These are phyloP conservation scores for Daldinia grandis DNA, from an alignment of 495 filamentous ascomycete species.

Conservation along the genomic window DNA sequence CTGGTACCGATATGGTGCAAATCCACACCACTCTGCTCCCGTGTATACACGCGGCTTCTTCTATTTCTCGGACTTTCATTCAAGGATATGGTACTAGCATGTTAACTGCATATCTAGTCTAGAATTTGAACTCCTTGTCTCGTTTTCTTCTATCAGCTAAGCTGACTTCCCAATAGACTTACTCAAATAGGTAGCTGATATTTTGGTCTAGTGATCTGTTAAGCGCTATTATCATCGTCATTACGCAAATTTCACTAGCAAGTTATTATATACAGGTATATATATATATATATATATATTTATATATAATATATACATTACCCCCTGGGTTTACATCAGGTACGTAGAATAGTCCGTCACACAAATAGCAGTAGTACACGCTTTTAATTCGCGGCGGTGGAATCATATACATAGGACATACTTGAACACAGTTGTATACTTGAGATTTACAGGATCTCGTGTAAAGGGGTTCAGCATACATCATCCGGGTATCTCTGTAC, in stretches of 20 bases:
- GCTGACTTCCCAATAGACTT: constrained; percentile 9
- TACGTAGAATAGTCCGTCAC: neutral
- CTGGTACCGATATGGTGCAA: constrained; percentile 12
- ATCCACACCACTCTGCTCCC: neutral
- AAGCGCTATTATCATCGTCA: constrained; percentile 19
- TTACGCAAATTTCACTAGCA: constrained; percentile 8
- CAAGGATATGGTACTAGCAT: constrained; percentile 3
- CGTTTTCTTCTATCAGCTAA: constrained; percentile 7
- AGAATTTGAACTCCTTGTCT: constrained; percentile 13
- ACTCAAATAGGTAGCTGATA: constrained; percentile 13
- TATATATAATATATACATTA: neutral
- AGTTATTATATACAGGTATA: neutral
- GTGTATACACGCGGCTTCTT: constrained; percentile 7
- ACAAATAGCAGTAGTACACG: neutral
- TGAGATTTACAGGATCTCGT: constrained; percentile 29
- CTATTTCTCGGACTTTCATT: constrained; percentile 10
- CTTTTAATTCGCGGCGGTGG: neutral
- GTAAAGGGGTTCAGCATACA: constrained; percentile 33
- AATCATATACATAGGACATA: constrained; percentile 1
- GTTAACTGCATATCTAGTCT: constrained; percentile 14
- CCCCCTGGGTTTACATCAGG: neutral
- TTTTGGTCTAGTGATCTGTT: constrained; percentile 20
- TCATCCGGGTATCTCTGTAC: constrained; percentile 29
- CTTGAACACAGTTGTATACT: constrained; percentile 1
- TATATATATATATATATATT: no score